Evolutionary conservation across 2,329 filamentous ascomycete species (phyloP).

Genomic region (Coleophoma cylindrospora): DNA sequence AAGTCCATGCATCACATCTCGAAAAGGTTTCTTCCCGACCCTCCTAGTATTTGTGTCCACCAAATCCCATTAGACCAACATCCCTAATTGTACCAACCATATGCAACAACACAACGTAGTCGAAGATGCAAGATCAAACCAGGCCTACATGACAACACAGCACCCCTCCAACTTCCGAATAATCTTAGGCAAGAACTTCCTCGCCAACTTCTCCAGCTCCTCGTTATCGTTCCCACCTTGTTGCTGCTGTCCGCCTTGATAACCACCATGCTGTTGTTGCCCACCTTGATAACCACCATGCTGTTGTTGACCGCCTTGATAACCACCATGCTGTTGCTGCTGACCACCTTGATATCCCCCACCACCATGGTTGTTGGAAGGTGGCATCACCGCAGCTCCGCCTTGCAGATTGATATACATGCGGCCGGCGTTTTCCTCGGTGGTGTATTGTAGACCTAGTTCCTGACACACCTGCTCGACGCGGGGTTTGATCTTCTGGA

Average conservation of each 20-base stretch:
- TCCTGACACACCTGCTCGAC: conserved; percentile 84
- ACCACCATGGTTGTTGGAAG: conserved; percentile 38
- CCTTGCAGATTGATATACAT: conserved; percentile 86
- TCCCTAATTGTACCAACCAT: too few relatives aligned
- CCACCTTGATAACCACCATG: conserved; percentile 30
- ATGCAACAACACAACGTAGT: too few relatives aligned
- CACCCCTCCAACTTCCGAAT: conserved; percentile 20
- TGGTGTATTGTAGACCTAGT: conserved; percentile 74
- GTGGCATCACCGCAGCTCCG: conserved; percentile 50
- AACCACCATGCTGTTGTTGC: conserved; percentile 33
- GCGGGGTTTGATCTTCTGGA: conserved; percentile 94
- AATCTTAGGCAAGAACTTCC: conserved; percentile 24
- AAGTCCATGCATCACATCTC: too few relatives aligned
- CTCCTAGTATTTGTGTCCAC: too few relatives aligned
- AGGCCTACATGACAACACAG: neutral
- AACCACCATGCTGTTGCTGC: conserved; percentile 32
- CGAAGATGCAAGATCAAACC: too few relatives aligned
- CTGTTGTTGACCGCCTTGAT: conserved; percentile 33
- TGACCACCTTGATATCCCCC: conserved; percentile 20
- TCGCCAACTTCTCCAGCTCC: conserved; percentile 25
- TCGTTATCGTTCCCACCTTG: conserved; percentile 26
- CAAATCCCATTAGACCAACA: too few relatives aligned
- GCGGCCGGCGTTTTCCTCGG: conserved; percentile 83
- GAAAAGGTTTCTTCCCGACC: too few relatives aligned
- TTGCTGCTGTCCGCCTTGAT: conserved; percentile 35